Evolutionary conservation across 805 yeast genomes (phyloP).

Genomic region (Pichia phayaonensis): DNA sequence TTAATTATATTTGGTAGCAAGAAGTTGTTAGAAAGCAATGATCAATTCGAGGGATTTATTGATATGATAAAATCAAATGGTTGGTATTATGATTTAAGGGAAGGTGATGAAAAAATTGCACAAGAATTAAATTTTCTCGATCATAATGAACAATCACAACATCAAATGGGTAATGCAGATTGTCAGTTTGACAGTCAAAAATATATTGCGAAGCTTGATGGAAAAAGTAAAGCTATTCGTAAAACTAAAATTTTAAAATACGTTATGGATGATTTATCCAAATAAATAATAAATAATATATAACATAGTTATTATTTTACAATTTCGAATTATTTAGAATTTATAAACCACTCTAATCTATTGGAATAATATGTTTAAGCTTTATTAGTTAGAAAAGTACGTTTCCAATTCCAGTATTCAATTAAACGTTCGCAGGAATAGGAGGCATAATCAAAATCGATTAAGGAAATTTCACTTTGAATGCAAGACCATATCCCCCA

Average conservation of each 20-base stretch:
- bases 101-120: slow-evolving; percentile 28
- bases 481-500: slow-evolving; percentile 85
- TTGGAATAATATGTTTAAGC: not conserved
- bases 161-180: not conserved
- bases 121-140: slow-evolving; percentile 1
- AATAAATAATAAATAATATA: not conserved
- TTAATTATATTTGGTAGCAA: slow-evolving; percentile 77
- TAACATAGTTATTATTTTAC: not conserved
- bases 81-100: slow-evolving; percentile 60
- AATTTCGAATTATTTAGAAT: not conserved
- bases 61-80: slow-evolving; percentile 43
- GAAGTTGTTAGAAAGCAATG: slow-evolving; percentile 45
- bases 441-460: slow-evolving; percentile 62
- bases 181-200: not conserved
- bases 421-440: slow-evolving; percentile 53
- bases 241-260: slow-evolving; percentile 6
- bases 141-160: not conserved
- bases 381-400: slow-evolving; percentile 14
- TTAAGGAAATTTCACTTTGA: slow-evolving; percentile 58
- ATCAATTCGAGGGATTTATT: slow-evolving; percentile 53
- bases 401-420: slow-evolving; percentile 69
- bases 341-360: not conserved
- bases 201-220: not conserved
- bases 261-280: slow-evolving; percentile 2
- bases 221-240: slow-evolving; percentile 1